phyloP scores from a whole-genome alignment of 148 eudicot genomes.

The Linanthus parryae region DNA sequence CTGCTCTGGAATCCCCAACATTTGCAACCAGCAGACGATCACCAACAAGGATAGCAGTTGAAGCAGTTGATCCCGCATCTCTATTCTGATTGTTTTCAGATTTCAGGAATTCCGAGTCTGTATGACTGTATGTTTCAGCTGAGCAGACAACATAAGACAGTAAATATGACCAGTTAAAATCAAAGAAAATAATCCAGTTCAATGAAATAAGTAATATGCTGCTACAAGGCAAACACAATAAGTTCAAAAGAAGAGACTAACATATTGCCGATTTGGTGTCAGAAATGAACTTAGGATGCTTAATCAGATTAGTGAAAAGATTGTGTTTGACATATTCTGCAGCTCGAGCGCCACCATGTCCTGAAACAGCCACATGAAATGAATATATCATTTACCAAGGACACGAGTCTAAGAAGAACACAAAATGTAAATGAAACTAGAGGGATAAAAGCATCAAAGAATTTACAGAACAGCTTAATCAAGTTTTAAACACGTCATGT shows the following conservation, averaged over 20 bases:
- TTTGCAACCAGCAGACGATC: conserved; percentile 91
- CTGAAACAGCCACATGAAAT: conserved; percentile 26
- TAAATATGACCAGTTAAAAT: no score
- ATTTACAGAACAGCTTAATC: neutral
- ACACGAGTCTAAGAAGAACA: no score
- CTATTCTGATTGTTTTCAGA: conserved; percentile 79
- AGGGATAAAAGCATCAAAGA: neutral
- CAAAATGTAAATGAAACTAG: conserved; percentile 2
- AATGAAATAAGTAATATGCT: neutral
- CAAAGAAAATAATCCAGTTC: neutral
- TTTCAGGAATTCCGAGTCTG: conserved; percentile 87
- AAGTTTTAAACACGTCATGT: neutral
- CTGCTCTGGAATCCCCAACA: conserved; percentile 99
- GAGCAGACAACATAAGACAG: conserved; percentile 17
- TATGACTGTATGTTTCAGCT: conserved; percentile 92
- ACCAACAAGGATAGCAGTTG: conserved; percentile 97
- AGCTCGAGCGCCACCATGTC: conserved; percentile 99
- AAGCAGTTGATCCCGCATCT: conserved; percentile 99
- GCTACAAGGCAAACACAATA: neutral
- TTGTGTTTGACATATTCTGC: conserved; percentile 93
- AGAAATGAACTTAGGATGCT: conserved; percentile 90
- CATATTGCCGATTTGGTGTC: conserved; percentile 97
- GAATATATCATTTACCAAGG: no score
- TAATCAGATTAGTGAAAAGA: conserved; percentile 86
- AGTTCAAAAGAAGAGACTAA: conserved; percentile 19